Percentiles rank a stretch among this genome's conserved stretches.
Evolutionary conservation across 1,139 yeast species (phyloP).

Genomic region (Sugiyamaella xylanicola): DNA sequence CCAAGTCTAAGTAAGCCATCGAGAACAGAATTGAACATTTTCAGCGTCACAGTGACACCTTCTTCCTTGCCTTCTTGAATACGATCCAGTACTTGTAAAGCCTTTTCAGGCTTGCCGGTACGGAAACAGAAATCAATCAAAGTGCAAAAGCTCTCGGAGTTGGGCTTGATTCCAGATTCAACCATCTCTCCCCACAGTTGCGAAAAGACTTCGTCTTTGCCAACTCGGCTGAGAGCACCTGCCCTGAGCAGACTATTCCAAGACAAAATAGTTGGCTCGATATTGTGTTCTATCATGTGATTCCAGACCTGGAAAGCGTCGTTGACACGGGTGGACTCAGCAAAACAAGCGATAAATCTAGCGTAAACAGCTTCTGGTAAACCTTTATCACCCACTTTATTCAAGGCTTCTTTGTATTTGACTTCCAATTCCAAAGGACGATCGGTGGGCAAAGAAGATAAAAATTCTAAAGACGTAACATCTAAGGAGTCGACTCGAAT

Average conservation of each 20-base stretch:
- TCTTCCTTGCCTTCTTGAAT: slow-evolving; percentile 29
- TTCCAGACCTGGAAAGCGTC: slow-evolving; percentile 48
- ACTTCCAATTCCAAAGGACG: slow-evolving; percentile 33
- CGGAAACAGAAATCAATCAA: slow-evolving; percentile 45
- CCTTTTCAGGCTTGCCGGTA: slow-evolving; percentile 39
- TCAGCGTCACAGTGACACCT: slow-evolving; percentile 32
- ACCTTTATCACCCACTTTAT: slow-evolving; percentile 22
- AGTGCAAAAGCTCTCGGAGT: slow-evolving; percentile 44
- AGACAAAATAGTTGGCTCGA: slow-evolving; percentile 41
- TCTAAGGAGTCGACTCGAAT: slow-evolving; percentile 31
- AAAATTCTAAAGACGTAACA: slow-evolving; percentile 30
- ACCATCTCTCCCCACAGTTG: slow-evolving; percentile 46
- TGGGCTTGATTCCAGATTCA: slow-evolving; percentile 44
- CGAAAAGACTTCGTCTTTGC: slow-evolving; percentile 42
- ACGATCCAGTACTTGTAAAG: slow-evolving; percentile 38
- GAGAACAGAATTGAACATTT: slow-evolving; percentile 42
- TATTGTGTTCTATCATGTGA: slow-evolving; percentile 39
- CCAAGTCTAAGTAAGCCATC: slow-evolving; percentile 38
- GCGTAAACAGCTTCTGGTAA: slow-evolving; percentile 41
- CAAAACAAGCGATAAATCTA: slow-evolving; percentile 43
- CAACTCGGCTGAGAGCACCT: slow-evolving; percentile 40
- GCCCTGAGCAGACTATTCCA: slow-evolving; percentile 54
- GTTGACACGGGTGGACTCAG: slow-evolving; percentile 37
- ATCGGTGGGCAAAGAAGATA: slow-evolving; percentile 32
- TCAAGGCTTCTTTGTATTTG: slow-evolving; percentile 32